These are phyloP conservation scores for Nigrospora osmanthi DNA, from an alignment of 2,329 filamentous ascomycete species.

Conservation along the genomic window DNA sequence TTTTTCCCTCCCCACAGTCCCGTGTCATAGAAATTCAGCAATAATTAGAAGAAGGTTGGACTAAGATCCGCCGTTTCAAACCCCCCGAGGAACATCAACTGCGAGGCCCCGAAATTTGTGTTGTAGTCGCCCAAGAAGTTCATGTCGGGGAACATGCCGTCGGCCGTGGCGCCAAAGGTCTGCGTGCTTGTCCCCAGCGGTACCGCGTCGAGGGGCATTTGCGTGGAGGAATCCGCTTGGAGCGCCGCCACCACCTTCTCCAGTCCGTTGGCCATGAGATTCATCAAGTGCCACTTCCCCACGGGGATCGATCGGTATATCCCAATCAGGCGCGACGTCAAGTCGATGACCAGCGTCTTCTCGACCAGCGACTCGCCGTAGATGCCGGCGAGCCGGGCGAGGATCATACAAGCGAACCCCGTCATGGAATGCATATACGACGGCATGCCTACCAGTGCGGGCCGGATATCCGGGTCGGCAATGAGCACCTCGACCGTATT, in stretches of 20 bases:
- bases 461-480: constrained; percentile 31
- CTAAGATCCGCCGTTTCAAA: constrained; percentile 8
- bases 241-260: constrained; percentile 26
- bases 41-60: constrained; percentile 5
- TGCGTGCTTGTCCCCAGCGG: neutral
- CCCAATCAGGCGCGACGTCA: constrained; percentile 27
- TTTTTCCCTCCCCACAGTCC: neutral
- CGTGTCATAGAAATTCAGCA: neutral
- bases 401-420: constrained; percentile 43
- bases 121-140: constrained; percentile 8
- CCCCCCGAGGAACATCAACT: constrained; percentile 6
- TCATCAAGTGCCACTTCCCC: constrained; percentile 35
- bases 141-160: constrained; percentile 2
- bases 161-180: neutral
- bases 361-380: constrained; percentile 30
- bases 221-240: neutral
- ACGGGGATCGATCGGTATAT: constrained; percentile 31
- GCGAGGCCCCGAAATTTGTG: constrained; percentile 6
- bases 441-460: constrained; percentile 34
- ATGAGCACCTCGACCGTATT: constrained; percentile 35
- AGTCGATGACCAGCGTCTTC: constrained; percentile 23
- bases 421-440: constrained; percentile 46
- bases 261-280: constrained; percentile 36
- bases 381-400: constrained; percentile 37
- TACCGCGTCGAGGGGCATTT: constrained; percentile 1